A percentile compares a stretch with the other conserved stretches of the same genome.
These are phyloP conservation scores for Bremia lactucae DNA, from an alignment of 352 stramenopile genomes.

Conservation along the genomic window DNA sequence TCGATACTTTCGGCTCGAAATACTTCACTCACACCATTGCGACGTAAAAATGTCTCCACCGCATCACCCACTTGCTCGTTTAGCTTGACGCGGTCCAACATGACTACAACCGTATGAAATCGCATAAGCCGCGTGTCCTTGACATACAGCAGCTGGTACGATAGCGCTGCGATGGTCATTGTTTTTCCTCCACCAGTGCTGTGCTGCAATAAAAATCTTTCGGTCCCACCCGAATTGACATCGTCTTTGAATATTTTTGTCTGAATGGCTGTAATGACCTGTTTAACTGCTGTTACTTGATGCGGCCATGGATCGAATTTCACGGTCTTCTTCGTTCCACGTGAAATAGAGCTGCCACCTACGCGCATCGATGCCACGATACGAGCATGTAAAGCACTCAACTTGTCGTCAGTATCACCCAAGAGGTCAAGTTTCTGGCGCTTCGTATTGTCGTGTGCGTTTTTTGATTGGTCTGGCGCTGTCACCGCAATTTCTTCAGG, in stretches of 20 bases:
- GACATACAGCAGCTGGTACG: slow-evolving; percentile 56
- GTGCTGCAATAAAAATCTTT: slow-evolving; percentile 65
- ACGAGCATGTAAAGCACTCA: slow-evolving; percentile 11
- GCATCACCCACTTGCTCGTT: slow-evolving; percentile 68
- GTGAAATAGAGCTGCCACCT: slow-evolving; percentile 24
- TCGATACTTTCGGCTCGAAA: slow-evolving; percentile 67
- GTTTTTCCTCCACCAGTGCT: slow-evolving; percentile 79
- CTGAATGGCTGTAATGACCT: slow-evolving; percentile 37
- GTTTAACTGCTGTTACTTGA: slow-evolving; percentile 48
- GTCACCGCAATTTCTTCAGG: slow-evolving; percentile 3
- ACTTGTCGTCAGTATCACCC: slow-evolving; percentile 2
- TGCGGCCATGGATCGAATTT: slow-evolving; percentile 54
- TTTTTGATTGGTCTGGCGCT: background rate
- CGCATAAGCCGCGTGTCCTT: slow-evolving; percentile 26
- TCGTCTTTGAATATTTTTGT: slow-evolving; percentile 5
- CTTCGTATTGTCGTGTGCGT: slow-evolving; percentile 1
- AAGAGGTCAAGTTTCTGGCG: slow-evolving; percentile 8
- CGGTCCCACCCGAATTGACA: slow-evolving; percentile 3
- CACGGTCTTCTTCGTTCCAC: slow-evolving; percentile 13
- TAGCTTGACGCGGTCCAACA: slow-evolving; percentile 76
- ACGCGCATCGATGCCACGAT: slow-evolving; percentile 51
- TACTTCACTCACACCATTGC: slow-evolving; percentile 61
- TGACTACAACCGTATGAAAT: slow-evolving; percentile 70
- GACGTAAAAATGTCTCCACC: slow-evolving; percentile 57
- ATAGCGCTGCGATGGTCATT: slow-evolving; percentile 57